Base-by-base conservation (phyloP, 495 filamentous ascomycete genomes). In the Daldinia loculata region DNA sequence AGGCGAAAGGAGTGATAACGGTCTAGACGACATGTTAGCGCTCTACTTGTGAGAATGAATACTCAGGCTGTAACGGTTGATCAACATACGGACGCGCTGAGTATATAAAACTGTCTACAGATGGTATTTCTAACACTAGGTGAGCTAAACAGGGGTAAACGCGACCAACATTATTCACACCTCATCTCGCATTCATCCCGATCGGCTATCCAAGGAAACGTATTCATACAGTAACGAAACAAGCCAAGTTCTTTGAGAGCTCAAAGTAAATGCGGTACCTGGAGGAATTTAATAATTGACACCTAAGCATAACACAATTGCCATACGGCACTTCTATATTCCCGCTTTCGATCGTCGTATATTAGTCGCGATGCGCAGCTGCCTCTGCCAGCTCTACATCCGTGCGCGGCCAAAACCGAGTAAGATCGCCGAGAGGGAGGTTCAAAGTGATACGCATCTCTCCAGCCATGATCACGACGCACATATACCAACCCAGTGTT, bases 361-460 rank as follows among this genome's bases (percentile, higher is more conserved):
- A n/a, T 70, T 61, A 77, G 29, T 79, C 75, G 6, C 56, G 70
- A 30, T 79, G 79, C 62, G 78, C 78, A 36, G 75, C 74, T 4
- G 75, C 74, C 11, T 77, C 62, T 7, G 77, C 80, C 41, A 85
- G 58, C 26, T 81, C 76, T 8, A 85, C 75, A 65, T 86, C 83
- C 0, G 84, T 84, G 43, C 64, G 77, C 6, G 81, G 84, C 85
- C 85, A 88, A 56, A 85, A 83, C 56, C 82, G 84, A 32, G 77
- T 85, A 7, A 88, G 75, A 55, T 87, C 86, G 15, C 85, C 84
- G 11, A 88, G 84, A 0, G 85, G 85, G 7, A 88, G 76, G 11
- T 80, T 84, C 56, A 88, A 51, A 0, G 80, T 80, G 59, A 87
- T 82, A n/a, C 86, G 77, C 84, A 87, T 86, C 77, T 88, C 85